These are phyloP conservation scores for Boechera divaricarpa DNA, from an alignment of 345 rosid species.

Conservation along the genomic window DNA sequence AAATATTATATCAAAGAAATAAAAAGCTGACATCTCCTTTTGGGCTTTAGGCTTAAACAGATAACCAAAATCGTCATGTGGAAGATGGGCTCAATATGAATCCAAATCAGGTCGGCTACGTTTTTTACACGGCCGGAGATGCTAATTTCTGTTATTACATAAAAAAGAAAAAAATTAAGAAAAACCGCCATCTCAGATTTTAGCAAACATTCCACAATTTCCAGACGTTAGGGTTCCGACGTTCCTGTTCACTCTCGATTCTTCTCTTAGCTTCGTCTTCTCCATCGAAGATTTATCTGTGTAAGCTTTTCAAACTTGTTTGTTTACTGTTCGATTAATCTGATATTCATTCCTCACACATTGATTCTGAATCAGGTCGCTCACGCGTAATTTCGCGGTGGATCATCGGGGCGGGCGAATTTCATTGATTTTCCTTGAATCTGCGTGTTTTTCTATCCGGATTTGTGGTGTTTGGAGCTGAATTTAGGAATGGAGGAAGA, in stretches of 20 bases:
- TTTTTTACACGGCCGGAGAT: background rate
- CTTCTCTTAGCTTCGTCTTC: conserved; percentile 33
- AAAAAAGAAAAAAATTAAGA: background rate
- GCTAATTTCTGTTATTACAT: background rate
- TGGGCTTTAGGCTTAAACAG: conserved; percentile 22
- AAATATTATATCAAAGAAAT: background rate
- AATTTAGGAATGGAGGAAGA: conserved; percentile 34
- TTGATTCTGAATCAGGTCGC: conserved; percentile 33
- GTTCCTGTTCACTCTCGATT: conserved; percentile 28
- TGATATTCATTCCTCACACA: background rate
- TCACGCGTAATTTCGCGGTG: background rate
- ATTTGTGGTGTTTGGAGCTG: conserved; percentile 25
- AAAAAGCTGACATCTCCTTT: background rate
- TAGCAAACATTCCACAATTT: background rate
- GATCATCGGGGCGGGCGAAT: conserved; percentile 6
- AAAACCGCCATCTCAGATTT: conserved; percentile 25
- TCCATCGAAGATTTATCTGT: conserved; percentile 19
- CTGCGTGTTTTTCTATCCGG: conserved; percentile 1
- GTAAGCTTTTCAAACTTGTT: conserved; percentile 18
- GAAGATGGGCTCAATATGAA: conserved; percentile 20
- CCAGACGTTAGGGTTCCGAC: conserved; percentile 42
- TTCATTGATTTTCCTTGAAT: background rate
- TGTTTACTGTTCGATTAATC: background rate
- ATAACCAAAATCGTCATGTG: background rate
- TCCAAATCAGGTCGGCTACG: background rate